phyloP scores from a whole-genome alignment of 352 stramenopile genomes.

The Globisporangium lucens region DNA sequence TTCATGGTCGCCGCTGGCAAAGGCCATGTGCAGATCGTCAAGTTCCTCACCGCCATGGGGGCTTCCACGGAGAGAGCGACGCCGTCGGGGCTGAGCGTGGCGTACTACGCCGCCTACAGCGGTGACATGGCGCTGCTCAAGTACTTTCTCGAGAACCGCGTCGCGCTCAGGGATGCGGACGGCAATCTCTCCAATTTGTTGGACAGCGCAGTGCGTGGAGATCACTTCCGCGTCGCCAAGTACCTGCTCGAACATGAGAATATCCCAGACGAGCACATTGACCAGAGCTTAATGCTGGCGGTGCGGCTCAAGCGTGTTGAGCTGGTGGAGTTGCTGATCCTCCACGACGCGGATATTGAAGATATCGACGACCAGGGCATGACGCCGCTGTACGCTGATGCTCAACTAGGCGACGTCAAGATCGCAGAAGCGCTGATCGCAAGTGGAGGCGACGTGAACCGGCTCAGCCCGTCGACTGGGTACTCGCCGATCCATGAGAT shows the following conservation, averaged over 20 bases:
- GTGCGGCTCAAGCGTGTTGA: slow-evolving; percentile 1
- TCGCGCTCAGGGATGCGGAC: not conserved
- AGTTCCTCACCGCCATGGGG: not conserved
- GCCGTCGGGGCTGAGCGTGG: slow-evolving; percentile 7
- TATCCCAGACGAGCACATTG: slow-evolving; percentile 9
- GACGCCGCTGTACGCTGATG: not conserved
- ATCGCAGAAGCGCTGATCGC: not conserved
- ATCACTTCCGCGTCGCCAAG: not conserved
- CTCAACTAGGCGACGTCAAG: not conserved
- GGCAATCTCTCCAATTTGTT: slow-evolving; percentile 8
- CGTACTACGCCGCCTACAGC: slow-evolving; percentile 12
- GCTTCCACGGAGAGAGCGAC: slow-evolving; percentile 3
- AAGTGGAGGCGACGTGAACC: not conserved
- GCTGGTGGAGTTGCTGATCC: slow-evolving; percentile 9
- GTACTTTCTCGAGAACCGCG: slow-evolving; percentile 7
- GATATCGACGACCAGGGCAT: slow-evolving; percentile 4
- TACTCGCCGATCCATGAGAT: slow-evolving; percentile 8
- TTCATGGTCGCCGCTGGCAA: slow-evolving; percentile 14
- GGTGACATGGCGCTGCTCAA: slow-evolving; percentile 5
- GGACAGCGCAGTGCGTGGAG: slow-evolving; percentile 9
- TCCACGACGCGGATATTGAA: slow-evolving; percentile 2
- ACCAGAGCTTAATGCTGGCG: slow-evolving; percentile 3
- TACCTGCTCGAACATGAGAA: slow-evolving; percentile 9
- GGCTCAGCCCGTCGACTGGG: not conserved
- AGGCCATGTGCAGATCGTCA: slow-evolving; percentile 9